Percentiles rank a stretch among this genome's conserved stretches.
Conservation (phyloP, 257 asterid genomes). For the Plantago major region DNA sequence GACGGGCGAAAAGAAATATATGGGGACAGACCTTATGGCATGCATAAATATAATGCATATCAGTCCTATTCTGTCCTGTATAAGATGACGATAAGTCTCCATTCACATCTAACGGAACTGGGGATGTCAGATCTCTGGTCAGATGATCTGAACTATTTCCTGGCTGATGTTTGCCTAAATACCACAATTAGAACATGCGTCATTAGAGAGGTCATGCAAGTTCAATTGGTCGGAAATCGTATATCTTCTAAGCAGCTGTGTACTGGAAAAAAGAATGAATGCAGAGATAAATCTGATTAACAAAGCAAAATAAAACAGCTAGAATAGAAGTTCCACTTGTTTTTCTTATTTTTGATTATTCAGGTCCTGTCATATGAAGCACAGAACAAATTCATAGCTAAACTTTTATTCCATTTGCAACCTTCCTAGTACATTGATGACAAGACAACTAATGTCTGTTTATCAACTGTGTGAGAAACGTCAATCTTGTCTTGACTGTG, state of each 20-base stretch:
- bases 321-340: neutral
- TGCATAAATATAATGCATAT: constrained; percentile 63
- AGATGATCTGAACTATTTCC: constrained; percentile 30
- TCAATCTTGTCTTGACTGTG: neutral
- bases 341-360: neutral
- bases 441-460: neutral
- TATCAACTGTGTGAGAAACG: neutral
- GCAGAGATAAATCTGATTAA: neutral
- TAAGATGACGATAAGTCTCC: constrained; percentile 33
- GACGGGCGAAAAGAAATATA: neutral
- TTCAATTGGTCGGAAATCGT: neutral
- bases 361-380: neutral
- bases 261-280: neutral
- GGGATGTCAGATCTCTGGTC: constrained; percentile 41
- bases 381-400: neutral
- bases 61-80: constrained; percentile 37
- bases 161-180: constrained; percentile 47
- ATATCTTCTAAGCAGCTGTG: no score
- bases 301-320: neutral
- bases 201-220: neutral
- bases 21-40: constrained; percentile 54
- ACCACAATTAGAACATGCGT: neutral
- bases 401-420: neutral
- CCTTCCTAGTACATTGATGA: constrained; percentile 3
- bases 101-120: constrained; percentile 44